Evolutionary conservation across 148 eudicot genomes (phyloP).

Genomic region (Fallopia convolvulus): DNA sequence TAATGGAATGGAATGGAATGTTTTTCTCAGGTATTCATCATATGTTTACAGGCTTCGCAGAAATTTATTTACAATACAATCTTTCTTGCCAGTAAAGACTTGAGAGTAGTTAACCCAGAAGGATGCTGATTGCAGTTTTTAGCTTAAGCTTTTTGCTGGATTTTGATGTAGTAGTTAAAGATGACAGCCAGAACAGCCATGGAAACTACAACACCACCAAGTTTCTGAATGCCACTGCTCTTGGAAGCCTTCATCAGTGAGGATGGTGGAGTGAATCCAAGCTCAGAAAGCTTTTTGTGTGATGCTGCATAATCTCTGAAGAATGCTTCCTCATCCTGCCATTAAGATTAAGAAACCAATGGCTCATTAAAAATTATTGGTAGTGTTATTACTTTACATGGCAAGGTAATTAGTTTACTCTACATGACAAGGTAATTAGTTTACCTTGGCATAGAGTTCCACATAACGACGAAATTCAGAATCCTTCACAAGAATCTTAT

Average conservation of each 20-base stretch:
- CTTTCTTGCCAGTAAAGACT: constrained; percentile 1
- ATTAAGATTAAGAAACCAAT: background rate
- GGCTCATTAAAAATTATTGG: background rate
- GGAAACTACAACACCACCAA: background rate
- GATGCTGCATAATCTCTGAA: constrained; percentile 80
- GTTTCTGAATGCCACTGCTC: background rate
- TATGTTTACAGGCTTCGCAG: background rate
- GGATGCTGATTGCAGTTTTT: background rate
- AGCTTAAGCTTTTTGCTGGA: background rate
- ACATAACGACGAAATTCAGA: constrained; percentile 49
- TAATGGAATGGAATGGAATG: background rate
- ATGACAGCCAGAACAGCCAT: background rate
- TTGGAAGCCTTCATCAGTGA: background rate
- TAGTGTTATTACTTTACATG: background rate
- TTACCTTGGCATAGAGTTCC: constrained; percentile 69
- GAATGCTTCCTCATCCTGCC: constrained; percentile 77
- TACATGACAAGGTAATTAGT: too few species aligned
- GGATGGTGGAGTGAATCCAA: constrained; percentile 45
- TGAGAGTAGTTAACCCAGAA: background rate
- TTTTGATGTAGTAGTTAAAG: background rate
- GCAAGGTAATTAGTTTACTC: background rate
- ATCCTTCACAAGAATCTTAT: constrained; percentile 58
- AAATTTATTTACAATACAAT: background rate
- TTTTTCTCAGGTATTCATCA: background rate
- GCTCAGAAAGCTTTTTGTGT: constrained; percentile 79